Base-by-base conservation (phyloP, 2,329 filamentous ascomycete species). In the Clarireedia sp. region DNA sequence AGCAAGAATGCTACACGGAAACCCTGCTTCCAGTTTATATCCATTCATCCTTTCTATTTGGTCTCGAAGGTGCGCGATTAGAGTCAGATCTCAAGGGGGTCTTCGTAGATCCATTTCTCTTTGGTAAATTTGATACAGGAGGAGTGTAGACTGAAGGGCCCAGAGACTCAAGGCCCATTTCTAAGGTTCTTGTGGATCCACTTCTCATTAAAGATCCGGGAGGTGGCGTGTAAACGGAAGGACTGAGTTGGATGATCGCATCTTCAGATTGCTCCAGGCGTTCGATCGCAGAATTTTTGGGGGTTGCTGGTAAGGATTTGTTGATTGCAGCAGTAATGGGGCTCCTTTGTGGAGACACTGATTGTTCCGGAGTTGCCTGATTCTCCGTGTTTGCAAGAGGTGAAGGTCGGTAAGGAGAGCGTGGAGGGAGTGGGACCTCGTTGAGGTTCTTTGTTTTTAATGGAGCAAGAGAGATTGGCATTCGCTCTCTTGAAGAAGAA, bases 161-260 rank as follows among this genome's bases (percentile, higher is more conserved):
- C 5, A 45, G 21, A 45, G 17, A 45, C 21, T 45, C 21, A 23
- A 45, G 17, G 10, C 21, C 19, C 41, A 3, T 37, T 24, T 50
- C 23, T 26, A 17, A 21, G 36, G 16, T 50, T 38, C n/a, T 36
- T 23, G 24, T 36, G 51, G 12, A 45, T 48, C 24, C 51, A 37
- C 52, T 60, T 59, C 55, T 58, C 55, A 24, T 58, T 2, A n/a
- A 17, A 1, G 17, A 33, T 12, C 21, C 21, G 17, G 14, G 19
- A n/a, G 52, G 55, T 16, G 63, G 63, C 19, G 60, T 57, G 64
- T 83, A 83, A 4, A 82, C 77, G 1, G 74, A 71, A 2, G 80
- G 75, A 56, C 74, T 80, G 2, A 82, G 70, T 29, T 63, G 59
- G 4, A 57, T 60, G 2, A 54, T 57, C 43, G 59, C 5, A 41